These are phyloP conservation scores for Lachnum nothofagi DNA, from an alignment of 2,329 filamentous ascomycete species.

Conservation along the genomic window DNA sequence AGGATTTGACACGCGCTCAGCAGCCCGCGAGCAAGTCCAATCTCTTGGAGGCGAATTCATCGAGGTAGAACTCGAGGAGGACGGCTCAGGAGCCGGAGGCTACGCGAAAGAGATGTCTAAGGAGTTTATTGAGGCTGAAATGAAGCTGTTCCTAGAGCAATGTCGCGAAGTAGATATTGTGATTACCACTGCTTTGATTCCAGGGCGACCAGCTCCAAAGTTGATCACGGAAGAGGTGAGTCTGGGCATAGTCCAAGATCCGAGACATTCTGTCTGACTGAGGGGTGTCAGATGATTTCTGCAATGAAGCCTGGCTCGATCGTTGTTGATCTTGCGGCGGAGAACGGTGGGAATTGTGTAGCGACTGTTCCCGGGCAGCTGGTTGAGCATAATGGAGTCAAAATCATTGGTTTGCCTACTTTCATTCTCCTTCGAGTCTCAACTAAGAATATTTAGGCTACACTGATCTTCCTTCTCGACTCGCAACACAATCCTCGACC, in stretches of 20 bases:
- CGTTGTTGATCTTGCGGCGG: conserved; percentile 80
- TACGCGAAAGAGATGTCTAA: conserved; percentile 95
- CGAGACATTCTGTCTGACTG: conserved; percentile 18
- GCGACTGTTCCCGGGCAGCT: conserved; percentile 71
- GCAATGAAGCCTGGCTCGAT: conserved; percentile 84
- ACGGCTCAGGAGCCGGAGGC: conserved; percentile 76
- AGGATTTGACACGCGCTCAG: conserved; percentile 86
- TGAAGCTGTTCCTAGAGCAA: conserved; percentile 87
- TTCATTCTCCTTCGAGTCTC: neutral
- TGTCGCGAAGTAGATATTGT: conserved; percentile 86
- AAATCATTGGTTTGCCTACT: conserved; percentile 63
- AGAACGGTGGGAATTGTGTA: conserved; percentile 84
- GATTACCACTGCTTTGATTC: conserved; percentile 87
- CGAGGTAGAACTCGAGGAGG: conserved; percentile 79
- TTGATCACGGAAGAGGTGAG: conserved; percentile 67
- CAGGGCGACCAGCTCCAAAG: conserved; percentile 75
- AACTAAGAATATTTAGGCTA: conserved; percentile 49
- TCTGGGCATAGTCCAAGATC: conserved; percentile 41
- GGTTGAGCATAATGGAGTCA: conserved; percentile 68
- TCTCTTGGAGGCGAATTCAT: conserved; percentile 86
- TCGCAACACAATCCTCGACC: conserved; percentile 84
- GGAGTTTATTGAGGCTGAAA: conserved; percentile 86
- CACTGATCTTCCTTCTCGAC: conserved; percentile 78
- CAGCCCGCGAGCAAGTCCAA: conserved; percentile 82
- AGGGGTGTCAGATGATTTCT: conserved; percentile 48